Conservation (phyloP, 257 asterid species). For the Jaltomata sinuosa region DNA sequence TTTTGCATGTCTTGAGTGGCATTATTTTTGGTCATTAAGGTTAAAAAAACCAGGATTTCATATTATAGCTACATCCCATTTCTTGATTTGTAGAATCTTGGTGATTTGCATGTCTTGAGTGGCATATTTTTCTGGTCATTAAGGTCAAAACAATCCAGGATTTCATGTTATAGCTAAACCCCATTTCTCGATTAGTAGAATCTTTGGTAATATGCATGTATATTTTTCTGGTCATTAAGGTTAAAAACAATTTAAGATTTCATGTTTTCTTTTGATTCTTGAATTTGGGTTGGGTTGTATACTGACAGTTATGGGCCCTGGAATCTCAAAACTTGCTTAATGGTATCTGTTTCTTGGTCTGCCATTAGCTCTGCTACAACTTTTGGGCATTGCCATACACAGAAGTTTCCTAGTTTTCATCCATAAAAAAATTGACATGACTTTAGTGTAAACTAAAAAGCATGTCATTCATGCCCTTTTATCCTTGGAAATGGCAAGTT, state of each 20-base stretch:
- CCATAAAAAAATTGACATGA: constrained; percentile 1
- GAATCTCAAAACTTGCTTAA: neutral
- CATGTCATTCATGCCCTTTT: neutral
- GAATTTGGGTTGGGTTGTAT: neutral
- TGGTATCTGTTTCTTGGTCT: neutral
- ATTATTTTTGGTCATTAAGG: neutral
- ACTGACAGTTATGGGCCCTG: neutral
- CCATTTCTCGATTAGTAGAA: neutral
- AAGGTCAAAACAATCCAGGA: neutral
- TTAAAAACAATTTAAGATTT: neutral
- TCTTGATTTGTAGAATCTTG: neutral
- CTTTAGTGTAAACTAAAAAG: neutral
- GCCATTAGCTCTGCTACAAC: neutral
- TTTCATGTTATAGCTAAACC: neutral
- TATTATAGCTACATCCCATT: neutral
- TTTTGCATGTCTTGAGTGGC: neutral
- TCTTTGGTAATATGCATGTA: neutral
- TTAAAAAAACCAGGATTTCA: too few relatives aligned
- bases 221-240: neutral
- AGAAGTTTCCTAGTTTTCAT: neutral
- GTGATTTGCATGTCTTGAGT: neutral
- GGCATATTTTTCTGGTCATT: neutral
- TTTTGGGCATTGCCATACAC: neutral
- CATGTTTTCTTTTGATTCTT: neutral
- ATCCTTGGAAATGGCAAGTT: constrained; percentile 40